A percentile compares a stretch with the other conserved stretches of the same genome.
Conservation (phyloP, 2,329 filamentous ascomycete genomes). For the Verticillium dahliae region DNA sequence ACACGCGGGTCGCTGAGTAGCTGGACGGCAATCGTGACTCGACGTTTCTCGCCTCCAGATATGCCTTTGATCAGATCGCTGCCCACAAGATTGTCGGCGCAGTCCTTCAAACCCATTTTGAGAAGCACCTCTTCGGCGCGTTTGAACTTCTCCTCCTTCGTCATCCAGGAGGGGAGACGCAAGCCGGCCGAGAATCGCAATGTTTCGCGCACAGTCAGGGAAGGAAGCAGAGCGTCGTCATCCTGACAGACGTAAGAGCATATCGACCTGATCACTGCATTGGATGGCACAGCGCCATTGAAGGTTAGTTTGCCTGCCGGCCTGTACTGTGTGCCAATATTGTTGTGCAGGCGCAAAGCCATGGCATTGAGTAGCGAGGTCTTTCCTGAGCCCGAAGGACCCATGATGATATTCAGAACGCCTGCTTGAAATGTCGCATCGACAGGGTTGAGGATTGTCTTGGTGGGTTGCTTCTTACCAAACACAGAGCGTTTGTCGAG, state of each 20-base stretch:
- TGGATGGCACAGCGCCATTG: slow-evolving; percentile 62
- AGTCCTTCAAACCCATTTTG: slow-evolving; percentile 73
- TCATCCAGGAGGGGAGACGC: slow-evolving; percentile 65
- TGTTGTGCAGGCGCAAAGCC: slow-evolving; percentile 59
- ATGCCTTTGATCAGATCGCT: slow-evolving; percentile 70
- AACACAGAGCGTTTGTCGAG: slow-evolving; percentile 54
- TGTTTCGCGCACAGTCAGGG: slow-evolving; percentile 70
- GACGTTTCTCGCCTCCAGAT: slow-evolving; percentile 71
- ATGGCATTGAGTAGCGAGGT: slow-evolving; percentile 69
- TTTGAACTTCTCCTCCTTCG: slow-evolving; percentile 56
- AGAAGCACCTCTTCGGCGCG: slow-evolving; percentile 65
- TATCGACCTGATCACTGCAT: slow-evolving; percentile 62
- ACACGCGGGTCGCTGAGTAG: slow-evolving; percentile 70
- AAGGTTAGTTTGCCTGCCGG: slow-evolving; percentile 59
- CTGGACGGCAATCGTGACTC: slow-evolving; percentile 72
- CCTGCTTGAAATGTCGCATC: slow-evolving; percentile 62
- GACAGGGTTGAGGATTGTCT: slow-evolving; percentile 60
- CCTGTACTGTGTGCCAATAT: slow-evolving; percentile 54
- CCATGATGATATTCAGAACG: slow-evolving; percentile 71
- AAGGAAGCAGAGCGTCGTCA: slow-evolving; percentile 68
- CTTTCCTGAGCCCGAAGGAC: slow-evolving; percentile 71
- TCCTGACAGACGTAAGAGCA: slow-evolving; percentile 76
- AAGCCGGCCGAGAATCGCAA: slow-evolving; percentile 65
- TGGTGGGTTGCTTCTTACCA: slow-evolving; percentile 44
- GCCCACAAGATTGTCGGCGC: slow-evolving; percentile 68